Evolutionary conservation across 1,139 yeast species (phyloP), one percentile per base, ranked within the genome.

Genomic region (Protomyces gravidus): DNA sequence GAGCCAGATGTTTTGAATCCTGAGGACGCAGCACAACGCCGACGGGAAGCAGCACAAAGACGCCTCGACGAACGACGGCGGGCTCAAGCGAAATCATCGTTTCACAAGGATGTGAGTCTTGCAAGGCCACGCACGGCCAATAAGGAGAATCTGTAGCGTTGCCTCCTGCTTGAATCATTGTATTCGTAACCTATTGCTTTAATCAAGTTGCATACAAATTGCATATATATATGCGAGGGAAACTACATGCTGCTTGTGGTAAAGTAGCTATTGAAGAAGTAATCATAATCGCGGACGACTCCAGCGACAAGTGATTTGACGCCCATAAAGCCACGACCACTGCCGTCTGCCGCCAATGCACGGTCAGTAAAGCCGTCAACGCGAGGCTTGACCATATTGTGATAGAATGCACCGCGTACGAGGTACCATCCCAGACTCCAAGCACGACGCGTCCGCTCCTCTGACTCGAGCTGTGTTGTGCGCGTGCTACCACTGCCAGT

Each of bases 391-490:
- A 75, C 70, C 49, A 69, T 56, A 15, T 67, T 62, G 30, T 71
- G 68, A 66, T 73, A 75, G 68, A 73, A 68, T 60, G 74, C 71
- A 3, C 77, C 77, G 5, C 78, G 68, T 53, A 75, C 60, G 17
- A 66, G 32, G 76, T 77, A 75, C 77, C 78, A 75, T 65, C 72
- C 68, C 63, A 75, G 59, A 25, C 68, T 67, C 27, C 64, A 60
- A 19, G 70, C 66, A 15, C 77, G 68, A 45, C 64, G 65, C 55
- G 68, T 66, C 55, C 70, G 63, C 61, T 73, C 73, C 32, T 71
- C 72, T 28, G 66, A 64, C 63, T 75, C 78, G 7, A 75, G 67
- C 19, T 66, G 65, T 13, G 75, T 71, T 59, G 69, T 25, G 33
- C 68, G 66, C 32, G 71, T 62, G 50, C 66, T 60, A 11, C 74